These are phyloP conservation scores for Magnusiomyces ingens DNA, from an alignment of 1,139 yeast species.

Conservation along the genomic window DNA sequence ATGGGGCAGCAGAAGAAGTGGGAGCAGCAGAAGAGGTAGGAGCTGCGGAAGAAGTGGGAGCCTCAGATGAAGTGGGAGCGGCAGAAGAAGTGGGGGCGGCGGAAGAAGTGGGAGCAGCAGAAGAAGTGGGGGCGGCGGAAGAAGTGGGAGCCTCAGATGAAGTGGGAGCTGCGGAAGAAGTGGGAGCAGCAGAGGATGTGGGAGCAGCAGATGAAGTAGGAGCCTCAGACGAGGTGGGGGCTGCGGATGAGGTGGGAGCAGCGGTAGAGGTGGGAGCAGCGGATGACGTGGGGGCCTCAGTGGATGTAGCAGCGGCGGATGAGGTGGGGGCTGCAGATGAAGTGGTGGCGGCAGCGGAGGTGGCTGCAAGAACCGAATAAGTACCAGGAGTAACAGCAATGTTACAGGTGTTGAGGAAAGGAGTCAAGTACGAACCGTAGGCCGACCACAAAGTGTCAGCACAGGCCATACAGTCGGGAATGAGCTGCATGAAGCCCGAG, in stretches of 20 bases:
- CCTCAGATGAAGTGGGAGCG: too few relatives aligned
- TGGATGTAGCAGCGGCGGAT: conserved; percentile 1
- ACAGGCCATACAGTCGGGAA: conserved; percentile 13
- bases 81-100: too few relatives aligned
- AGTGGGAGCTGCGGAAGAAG: too few relatives aligned
- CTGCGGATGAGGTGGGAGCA: conserved; percentile 2
- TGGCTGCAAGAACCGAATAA: too few relatives aligned
- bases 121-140: too few relatives aligned
- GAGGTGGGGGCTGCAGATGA: neutral
- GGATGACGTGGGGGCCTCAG: neutral
- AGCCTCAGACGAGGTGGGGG: conserved; percentile 1
- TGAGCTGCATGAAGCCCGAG: conserved; percentile 6
- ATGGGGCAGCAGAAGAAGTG: too few relatives aligned
- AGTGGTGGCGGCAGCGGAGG: neutral
- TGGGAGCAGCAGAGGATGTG: too few relatives aligned
- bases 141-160: too few relatives aligned
- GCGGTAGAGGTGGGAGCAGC: conserved; percentile 5
- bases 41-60: too few relatives aligned
- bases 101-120: too few relatives aligned
- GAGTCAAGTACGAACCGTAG: conserved; percentile 13
- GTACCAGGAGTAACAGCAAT: conserved; percentile 1
- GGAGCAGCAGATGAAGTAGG: conserved; percentile 4
- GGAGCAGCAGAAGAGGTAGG: too few relatives aligned
- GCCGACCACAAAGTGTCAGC: conserved; percentile 13
- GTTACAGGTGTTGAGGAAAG: conserved; percentile 9